phyloP scores from a whole-genome alignment of 1,284 basidiomycete species.

The Cutaneotrichosporon cyanovorans region DNA sequence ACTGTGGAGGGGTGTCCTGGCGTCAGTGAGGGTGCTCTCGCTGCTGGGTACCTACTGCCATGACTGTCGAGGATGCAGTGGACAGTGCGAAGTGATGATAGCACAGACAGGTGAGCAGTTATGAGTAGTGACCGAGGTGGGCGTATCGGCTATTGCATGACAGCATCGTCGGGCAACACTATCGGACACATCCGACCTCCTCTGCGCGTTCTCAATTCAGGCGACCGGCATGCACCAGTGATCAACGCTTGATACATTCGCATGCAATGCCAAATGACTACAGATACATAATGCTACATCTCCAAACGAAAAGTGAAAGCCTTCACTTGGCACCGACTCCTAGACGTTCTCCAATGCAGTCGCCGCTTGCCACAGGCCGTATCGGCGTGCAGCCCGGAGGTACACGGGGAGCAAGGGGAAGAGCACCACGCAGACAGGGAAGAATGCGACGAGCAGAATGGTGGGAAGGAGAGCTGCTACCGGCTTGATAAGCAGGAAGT shows the following conservation, averaged over 20 bases:
- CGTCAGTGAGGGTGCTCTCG: background rate
- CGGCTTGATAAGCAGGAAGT: conserved; percentile 44
- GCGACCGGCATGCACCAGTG: too few species aligned
- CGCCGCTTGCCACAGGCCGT: conserved; percentile 41
- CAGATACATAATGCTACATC: background rate
- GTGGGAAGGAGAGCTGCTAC: conserved; percentile 38
- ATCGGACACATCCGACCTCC: too few species aligned
- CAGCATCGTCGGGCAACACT: too few species aligned
- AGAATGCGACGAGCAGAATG: conserved; percentile 31
- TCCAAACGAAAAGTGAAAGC: too few species aligned
- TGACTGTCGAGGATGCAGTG: too few species aligned
- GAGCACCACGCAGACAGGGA: conserved; percentile 28
- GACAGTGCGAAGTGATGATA: background rate
- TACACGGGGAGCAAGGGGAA: conserved; percentile 34
- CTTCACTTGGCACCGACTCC: background rate
- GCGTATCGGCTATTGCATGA: too few species aligned
- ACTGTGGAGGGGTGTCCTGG: background rate
- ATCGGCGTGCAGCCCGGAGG: conserved; percentile 29
- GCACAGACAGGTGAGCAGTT: too few species aligned
- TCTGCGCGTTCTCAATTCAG: too few species aligned
- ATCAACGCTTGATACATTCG: background rate
- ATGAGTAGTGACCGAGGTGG: too few species aligned
- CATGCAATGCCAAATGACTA: background rate
- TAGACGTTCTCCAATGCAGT: conserved; percentile 39
- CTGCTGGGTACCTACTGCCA: conserved; percentile 1